A percentile compares a stretch with the other conserved stretches of the same genome.
Conservation (phyloP, 371 early-diverging fungal genomes). For the Mortierella sp. region DNA sequence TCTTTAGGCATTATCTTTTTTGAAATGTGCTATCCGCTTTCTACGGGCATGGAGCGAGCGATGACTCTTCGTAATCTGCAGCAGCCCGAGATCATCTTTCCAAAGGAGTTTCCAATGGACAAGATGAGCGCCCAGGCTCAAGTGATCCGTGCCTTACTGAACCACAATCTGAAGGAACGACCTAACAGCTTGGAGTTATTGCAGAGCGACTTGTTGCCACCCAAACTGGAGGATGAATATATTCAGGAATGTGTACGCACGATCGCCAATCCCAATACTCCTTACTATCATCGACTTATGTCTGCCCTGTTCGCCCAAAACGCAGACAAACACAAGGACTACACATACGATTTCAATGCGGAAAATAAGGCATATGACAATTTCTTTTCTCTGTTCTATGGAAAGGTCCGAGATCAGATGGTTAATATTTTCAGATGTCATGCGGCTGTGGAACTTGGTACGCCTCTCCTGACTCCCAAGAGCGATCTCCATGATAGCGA, state of each 20-base stretch:
- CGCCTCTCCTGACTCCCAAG: slow-evolving; percentile 91
- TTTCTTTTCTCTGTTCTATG: slow-evolving; percentile 75
- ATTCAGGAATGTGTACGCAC: slow-evolving; percentile 92
- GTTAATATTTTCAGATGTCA: slow-evolving; percentile 87
- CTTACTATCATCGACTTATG: slow-evolving; percentile 88
- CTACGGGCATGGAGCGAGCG: slow-evolving; percentile 84
- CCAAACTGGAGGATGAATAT: slow-evolving; percentile 93
- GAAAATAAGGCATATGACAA: slow-evolving; percentile 67
- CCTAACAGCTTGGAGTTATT: slow-evolving; percentile 89
- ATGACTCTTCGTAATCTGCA: slow-evolving; percentile 67
- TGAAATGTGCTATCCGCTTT: slow-evolving; percentile 80
- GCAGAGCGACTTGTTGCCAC: slow-evolving; percentile 83
- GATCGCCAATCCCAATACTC: slow-evolving; percentile 90
- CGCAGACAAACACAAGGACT: slow-evolving; percentile 88
- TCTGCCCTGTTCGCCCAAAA: slow-evolving; percentile 84
- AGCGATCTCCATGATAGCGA: slow-evolving; percentile 76
- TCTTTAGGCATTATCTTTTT: slow-evolving; percentile 81
- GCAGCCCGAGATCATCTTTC: slow-evolving; percentile 77
- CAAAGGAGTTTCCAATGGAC: slow-evolving; percentile 77
- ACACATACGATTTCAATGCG: slow-evolving; percentile 89
- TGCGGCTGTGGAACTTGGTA: slow-evolving; percentile 86
- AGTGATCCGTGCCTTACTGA: slow-evolving; percentile 81
- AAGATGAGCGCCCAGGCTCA: slow-evolving; percentile 72
- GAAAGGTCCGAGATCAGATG: slow-evolving; percentile 80
- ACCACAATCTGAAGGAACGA: slow-evolving; percentile 85